Conservation (phyloP, 129 eudicot genomes). For the Saussurea involucrata region DNA sequence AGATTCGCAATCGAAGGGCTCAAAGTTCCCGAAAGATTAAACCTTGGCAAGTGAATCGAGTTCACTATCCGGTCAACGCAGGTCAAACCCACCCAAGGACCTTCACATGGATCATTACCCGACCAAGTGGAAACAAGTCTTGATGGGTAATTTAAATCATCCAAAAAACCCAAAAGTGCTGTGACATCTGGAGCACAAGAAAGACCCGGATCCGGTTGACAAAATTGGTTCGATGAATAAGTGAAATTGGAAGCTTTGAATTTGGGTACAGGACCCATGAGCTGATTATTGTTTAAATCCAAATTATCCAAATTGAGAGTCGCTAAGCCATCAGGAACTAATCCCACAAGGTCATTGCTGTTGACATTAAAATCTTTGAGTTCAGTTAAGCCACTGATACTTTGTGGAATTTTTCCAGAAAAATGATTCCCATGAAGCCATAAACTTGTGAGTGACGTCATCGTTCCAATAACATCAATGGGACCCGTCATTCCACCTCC, state of each 20-base stretch:
- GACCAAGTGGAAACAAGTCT: conserved; percentile 50
- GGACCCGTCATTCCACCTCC: conserved; percentile 51
- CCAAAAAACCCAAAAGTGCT: conserved; percentile 50
- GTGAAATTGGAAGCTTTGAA: conserved; percentile 43
- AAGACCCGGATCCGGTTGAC: conserved; percentile 48
- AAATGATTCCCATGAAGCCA: conserved; percentile 81
- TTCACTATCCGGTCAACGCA: conserved; percentile 34
- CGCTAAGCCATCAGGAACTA: conserved; percentile 55
- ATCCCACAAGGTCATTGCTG: conserved; percentile 52
- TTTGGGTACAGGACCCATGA: conserved; percentile 72
- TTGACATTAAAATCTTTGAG: conserved; percentile 51
- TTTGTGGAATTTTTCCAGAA: conserved; percentile 54
- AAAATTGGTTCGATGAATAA: conserved; percentile 43
- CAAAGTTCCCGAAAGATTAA: conserved; percentile 51
- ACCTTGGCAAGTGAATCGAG: conserved; percentile 40
- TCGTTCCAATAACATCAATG: conserved; percentile 51
- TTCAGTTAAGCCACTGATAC: conserved; percentile 34
- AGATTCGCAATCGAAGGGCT: conserved; percentile 56
- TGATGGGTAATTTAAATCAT: conserved; percentile 40
- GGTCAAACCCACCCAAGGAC: conserved; percentile 50
- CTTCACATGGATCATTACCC: conserved; percentile 59
- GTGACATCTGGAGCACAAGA: conserved; percentile 47
- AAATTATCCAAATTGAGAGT: conserved; percentile 25
- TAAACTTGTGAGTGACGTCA: conserved; percentile 42
- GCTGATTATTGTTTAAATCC: conserved; percentile 58